Evolutionary conservation across 2,329 filamentous ascomycete genomes (phyloP), one percentile per base, ranked within the genome.

Genomic region (Trichoderma semiorbis): DNA sequence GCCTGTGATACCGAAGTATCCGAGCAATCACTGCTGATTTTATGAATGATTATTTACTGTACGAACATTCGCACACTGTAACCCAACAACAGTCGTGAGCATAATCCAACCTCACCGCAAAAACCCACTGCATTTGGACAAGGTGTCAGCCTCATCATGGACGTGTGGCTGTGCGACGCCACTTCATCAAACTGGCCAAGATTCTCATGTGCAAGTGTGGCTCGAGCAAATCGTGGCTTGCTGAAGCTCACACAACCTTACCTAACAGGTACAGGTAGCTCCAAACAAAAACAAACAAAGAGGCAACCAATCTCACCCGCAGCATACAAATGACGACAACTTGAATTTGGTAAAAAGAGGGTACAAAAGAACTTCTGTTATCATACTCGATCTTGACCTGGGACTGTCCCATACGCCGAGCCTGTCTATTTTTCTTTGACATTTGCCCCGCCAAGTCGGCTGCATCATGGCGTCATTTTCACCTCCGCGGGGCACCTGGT

Each of bases 391-490:
- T 7, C n/a, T 68, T 18, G 4, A n/a, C 39, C 16, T 28, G 26
- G 26, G 21, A 36, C 21, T 39, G 26, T 39, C 11, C 32, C 28
- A 30, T 12, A n/a, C 18, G 14, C 16, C n/a, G 60, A 24, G 50
- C 24, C 14, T 47, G 32, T 7, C 21, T 10, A 24, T 39, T 64
- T 64, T 30, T 55, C 5, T 39, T 63, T 55, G 39, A 30, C 30
- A 43, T 36, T 55, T 21, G 57, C 32, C 63, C 64, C 57, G 70
- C 55, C 57, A 55, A 60, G 32, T 34, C 43, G 47, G 24, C 64
- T 67, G 76, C 75, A 74, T 74, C 76, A 89, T 89, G 87, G 81
- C 85, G 75, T 83, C 82, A 74, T 80, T 83, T 73, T 79, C 80
- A 72, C 79, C 84, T 74, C 80, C 85, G 78, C 85, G 84, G 82